Conservation (phyloP, 805 yeast species). For the Ogataea degrootiae region DNA sequence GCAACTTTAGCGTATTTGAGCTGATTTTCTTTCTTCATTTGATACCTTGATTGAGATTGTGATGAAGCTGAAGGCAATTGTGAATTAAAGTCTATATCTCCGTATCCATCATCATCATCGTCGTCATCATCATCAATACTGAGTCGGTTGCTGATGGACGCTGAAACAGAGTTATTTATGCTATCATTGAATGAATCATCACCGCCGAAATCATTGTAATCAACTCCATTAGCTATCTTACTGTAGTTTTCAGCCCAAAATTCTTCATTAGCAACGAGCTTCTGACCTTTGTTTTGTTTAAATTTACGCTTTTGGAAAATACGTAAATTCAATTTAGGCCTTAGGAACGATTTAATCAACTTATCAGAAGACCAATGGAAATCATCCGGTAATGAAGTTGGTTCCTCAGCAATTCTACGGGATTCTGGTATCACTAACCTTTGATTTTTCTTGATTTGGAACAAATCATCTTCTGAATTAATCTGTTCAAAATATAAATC, state of each 20-base stretch:
- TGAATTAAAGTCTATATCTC: conserved; percentile 9
- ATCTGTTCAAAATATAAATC: no score
- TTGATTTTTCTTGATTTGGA: conserved; percentile 22
- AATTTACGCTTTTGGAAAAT: conserved; percentile 14
- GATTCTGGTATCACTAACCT: conserved; percentile 37
- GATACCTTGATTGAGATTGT: conserved; percentile 1
- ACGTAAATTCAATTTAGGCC: conserved; percentile 41
- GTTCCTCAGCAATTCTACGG: conserved; percentile 25
- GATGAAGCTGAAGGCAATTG: neutral
- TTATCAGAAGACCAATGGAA: conserved; percentile 63
- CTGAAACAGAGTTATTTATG: conserved; percentile 3
- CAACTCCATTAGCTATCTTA: conserved; percentile 22
- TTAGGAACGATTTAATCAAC: conserved; percentile 62
- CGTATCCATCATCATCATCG: conserved; percentile 31
- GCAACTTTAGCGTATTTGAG: conserved; percentile 67
- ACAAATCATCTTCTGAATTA: conserved; percentile 24
- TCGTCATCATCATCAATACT: conserved; percentile 31
- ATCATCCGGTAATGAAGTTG: conserved; percentile 28
- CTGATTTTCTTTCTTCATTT: conserved; percentile 32
- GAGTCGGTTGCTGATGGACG: conserved; percentile 12
- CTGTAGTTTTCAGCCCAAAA: conserved; percentile 68
- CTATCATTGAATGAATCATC: conserved; percentile 12
- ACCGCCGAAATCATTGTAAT: conserved; percentile 28
- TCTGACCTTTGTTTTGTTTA: neutral
- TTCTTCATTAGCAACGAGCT: conserved; percentile 46